Percentiles rank a stretch among this genome's conserved stretches.
Conservation (phyloP, 345 rosid genomes). For the Turnera subulata region DNA sequence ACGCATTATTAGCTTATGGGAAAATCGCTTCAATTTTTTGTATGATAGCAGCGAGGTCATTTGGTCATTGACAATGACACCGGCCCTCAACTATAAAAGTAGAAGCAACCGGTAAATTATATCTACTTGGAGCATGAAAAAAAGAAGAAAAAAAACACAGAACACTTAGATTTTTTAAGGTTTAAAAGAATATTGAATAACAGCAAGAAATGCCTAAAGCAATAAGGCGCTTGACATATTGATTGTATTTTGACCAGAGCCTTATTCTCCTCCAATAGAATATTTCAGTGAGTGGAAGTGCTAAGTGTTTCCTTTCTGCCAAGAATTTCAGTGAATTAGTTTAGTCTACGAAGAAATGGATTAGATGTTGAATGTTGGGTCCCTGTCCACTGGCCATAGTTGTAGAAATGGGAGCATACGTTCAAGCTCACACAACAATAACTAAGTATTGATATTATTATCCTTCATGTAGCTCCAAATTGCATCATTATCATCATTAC, state of each 20-base stretch:
- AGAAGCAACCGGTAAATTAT: slow-evolving; percentile 14
- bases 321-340: not conserved
- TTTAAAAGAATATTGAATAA: not conserved
- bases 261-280: too few relatives aligned
- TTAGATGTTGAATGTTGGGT: slow-evolving; percentile 9
- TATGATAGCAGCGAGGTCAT: not conserved
- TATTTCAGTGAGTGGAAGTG: slow-evolving; percentile 13
- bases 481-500: too few relatives aligned
- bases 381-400: slow-evolving; percentile 11
- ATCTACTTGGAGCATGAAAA: not conserved
- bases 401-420: not conserved
- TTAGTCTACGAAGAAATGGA: slow-evolving; percentile 21
- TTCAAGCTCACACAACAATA: not conserved
- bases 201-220: not conserved
- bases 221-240: slow-evolving; percentile 2
- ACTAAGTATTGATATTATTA: too few relatives aligned
- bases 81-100: not conserved
- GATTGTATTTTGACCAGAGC: slow-evolving; percentile 10
- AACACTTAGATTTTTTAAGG: too few relatives aligned
- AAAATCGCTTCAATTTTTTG: not conserved
- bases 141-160: not conserved
- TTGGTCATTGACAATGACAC: slow-evolving; percentile 11
- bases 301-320: slow-evolving; percentile 2
- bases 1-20: not conserved
- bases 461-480: too few relatives aligned